These are phyloP conservation scores for Pontederia paniculata DNA, from an alignment of 176 grass and related monocot genomes.

Conservation along the genomic window DNA sequence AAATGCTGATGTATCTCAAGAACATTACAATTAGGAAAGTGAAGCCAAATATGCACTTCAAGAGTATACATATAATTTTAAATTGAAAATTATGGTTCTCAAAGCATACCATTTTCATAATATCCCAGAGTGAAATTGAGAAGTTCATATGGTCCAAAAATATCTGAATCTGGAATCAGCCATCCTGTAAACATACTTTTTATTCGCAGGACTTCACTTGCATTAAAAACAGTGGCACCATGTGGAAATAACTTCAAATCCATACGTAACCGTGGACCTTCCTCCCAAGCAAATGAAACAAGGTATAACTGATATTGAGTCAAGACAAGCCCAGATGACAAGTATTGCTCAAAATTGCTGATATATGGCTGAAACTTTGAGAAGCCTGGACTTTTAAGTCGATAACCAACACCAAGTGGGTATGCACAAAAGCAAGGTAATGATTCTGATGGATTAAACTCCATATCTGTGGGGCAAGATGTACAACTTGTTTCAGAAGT, in stretches of 20 bases:
- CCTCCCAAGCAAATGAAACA: slow-evolving; percentile 42
- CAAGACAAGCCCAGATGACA: slow-evolving; percentile 37
- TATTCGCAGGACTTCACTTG: slow-evolving; percentile 37
- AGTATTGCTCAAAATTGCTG: slow-evolving; percentile 33
- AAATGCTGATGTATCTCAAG: too few relatives aligned
- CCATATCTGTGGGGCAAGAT: slow-evolving; percentile 22
- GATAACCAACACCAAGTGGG: slow-evolving; percentile 42
- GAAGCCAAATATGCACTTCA: neutral
- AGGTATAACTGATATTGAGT: slow-evolving; percentile 35
- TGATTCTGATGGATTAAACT: slow-evolving; percentile 29
- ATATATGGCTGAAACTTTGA: slow-evolving; percentile 41
- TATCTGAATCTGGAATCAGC: slow-evolving; percentile 42
- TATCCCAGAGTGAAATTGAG: slow-evolving; percentile 33
- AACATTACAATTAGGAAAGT: too few relatives aligned
- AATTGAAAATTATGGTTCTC: neutral
- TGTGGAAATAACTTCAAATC: slow-evolving; percentile 48
- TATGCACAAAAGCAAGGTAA: slow-evolving; percentile 25
- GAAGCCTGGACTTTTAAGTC: slow-evolving; percentile 68
- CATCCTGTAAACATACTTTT: slow-evolving; percentile 55
- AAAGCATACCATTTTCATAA: slow-evolving; percentile 36
- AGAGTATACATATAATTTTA: neutral
- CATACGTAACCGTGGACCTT: slow-evolving; percentile 61
- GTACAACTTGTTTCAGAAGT: slow-evolving; percentile 11
- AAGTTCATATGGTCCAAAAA: slow-evolving; percentile 81
- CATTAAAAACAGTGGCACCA: slow-evolving; percentile 14